Evolutionary conservation across 2,329 filamentous ascomycete species (phyloP).

Genomic region (Calonectria crousiana): DNA sequence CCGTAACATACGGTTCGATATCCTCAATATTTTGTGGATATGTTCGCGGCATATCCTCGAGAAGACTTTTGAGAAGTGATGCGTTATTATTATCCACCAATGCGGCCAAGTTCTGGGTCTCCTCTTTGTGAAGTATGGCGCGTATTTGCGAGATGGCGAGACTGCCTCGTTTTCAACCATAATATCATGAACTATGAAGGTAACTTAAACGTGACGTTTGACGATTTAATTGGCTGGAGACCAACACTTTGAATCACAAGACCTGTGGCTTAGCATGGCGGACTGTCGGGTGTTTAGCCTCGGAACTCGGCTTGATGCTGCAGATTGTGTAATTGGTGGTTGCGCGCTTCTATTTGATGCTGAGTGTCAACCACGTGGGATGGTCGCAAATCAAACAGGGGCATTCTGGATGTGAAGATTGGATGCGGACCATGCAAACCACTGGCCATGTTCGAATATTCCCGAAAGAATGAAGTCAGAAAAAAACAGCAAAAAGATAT

Average conservation of each 20-base stretch:
- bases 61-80: too few relatives aligned
- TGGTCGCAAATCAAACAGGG: neutral
- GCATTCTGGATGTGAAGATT: neutral
- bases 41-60: too few relatives aligned
- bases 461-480: neutral
- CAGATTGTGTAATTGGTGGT: neutral
- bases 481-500: neutral
- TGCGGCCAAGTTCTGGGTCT: too few relatives aligned
- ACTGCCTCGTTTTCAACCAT: too few relatives aligned
- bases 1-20: too few relatives aligned
- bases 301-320: conserved; percentile 21
- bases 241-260: neutral
- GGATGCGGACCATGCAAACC: neutral
- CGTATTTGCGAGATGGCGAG: too few relatives aligned
- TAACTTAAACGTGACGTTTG: too few relatives aligned
- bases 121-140: too few relatives aligned
- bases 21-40: too few relatives aligned
- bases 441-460: neutral
- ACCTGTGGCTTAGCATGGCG: neutral
- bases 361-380: neutral
- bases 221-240: neutral
- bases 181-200: too few relatives aligned
- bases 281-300: conserved; percentile 21
- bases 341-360: neutral
- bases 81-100: too few relatives aligned